phyloP scores from a whole-genome alignment of 306 rosid genomes.

The Astragalus glycyphyllos region DNA sequence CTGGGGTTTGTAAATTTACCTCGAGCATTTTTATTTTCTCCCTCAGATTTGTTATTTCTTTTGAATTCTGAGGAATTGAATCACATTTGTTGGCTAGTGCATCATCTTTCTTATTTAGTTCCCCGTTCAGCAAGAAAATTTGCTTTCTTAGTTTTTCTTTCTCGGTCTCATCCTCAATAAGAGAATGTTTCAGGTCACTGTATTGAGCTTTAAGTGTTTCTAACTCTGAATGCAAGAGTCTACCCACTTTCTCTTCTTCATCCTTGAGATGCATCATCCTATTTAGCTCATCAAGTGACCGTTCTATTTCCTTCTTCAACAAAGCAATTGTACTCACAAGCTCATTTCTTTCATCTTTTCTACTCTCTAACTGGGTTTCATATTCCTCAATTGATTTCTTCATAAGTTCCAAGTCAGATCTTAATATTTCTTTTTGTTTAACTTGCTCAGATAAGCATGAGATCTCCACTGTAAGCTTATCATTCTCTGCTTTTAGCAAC shows the following conservation, averaged over 20 bases:
- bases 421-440: conserved; percentile 53
- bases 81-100: conserved; percentile 50
- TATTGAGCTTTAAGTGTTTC: conserved; percentile 66
- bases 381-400: conserved; percentile 63
- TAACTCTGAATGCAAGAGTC: conserved; percentile 59
- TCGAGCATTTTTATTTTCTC: conserved; percentile 77
- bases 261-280: conserved; percentile 55
- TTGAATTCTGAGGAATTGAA: conserved; percentile 46
- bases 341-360: conserved; percentile 64
- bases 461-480: conserved; percentile 66
- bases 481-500: conserved; percentile 61
- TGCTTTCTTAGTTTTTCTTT: conserved; percentile 71
- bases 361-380: conserved; percentile 50
- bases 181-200: conserved; percentile 59
- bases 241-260: conserved; percentile 59
- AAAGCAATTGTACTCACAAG: conserved; percentile 58
- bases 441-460: conserved; percentile 50
- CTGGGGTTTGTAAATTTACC: conserved; percentile 58
- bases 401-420: conserved; percentile 60
- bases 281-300: conserved; percentile 59
- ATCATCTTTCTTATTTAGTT: conserved; percentile 68
- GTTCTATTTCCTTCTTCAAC: conserved; percentile 70
- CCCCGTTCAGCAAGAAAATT: conserved; percentile 62
- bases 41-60: conserved; percentile 67
- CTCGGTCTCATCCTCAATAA: conserved; percentile 70